phyloP scores from a whole-genome alignment of 2,329 filamentous ascomycete genomes.

The Alternaria burnsii region DNA sequence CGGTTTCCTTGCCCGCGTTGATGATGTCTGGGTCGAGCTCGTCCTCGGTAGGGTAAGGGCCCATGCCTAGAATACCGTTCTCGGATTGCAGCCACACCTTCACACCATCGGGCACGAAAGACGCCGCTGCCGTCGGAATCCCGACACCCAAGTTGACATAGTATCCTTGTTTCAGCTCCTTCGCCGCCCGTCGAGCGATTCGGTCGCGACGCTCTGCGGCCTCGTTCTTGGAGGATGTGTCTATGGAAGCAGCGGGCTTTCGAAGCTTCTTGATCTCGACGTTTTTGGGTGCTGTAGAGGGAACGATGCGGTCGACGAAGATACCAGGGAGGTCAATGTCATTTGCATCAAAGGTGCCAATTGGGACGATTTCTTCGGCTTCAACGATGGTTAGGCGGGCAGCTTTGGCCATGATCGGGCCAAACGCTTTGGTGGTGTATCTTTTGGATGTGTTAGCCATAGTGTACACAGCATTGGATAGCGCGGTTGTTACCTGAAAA shows the following conservation, averaged over 20 bases:
- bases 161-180: constrained; percentile 95
- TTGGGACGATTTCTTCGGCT: constrained; percentile 92
- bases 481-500: constrained; percentile 62
- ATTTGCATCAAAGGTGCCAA: constrained; percentile 83
- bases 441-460: constrained; percentile 22
- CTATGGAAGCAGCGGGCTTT: constrained; percentile 28
- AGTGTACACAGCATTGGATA: background rate
- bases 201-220: constrained; percentile 66
- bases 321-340: constrained; percentile 88
- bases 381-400: constrained; percentile 91
- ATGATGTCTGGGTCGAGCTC: constrained; percentile 85
- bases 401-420: constrained; percentile 78
- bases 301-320: constrained; percentile 88
- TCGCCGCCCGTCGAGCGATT: constrained; percentile 83
- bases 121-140: constrained; percentile 89
- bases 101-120: constrained; percentile 66
- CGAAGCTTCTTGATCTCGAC: constrained; percentile 67
- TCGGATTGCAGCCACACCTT: constrained; percentile 71
- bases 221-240: constrained; percentile 22
- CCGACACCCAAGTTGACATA: constrained; percentile 92
- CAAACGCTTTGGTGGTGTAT: constrained; percentile 51
- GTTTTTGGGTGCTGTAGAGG: constrained; percentile 77
- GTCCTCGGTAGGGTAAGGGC: constrained; percentile 63
- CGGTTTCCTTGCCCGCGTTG: constrained; percentile 93
- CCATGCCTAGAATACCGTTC: constrained; percentile 58